These are phyloP conservation scores for Quercus lobata DNA, from an alignment of 331 rosid genomes.

Conservation along the genomic window DNA sequence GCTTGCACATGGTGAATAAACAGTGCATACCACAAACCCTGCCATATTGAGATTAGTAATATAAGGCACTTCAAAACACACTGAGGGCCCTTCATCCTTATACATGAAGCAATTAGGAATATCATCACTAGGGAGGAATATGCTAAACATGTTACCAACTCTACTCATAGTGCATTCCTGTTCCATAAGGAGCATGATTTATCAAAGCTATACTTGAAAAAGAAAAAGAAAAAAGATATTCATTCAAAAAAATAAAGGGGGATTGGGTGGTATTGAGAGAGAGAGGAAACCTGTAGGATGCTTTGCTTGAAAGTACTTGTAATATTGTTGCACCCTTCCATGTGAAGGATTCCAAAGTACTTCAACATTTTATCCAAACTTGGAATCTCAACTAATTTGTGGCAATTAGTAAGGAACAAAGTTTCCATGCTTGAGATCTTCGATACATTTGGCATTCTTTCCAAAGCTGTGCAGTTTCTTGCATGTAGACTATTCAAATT, in stretches of 20 bases:
- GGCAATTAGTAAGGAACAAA: background rate
- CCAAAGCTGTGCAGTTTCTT: background rate
- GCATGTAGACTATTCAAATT: conserved; percentile 14
- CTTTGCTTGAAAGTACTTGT: background rate
- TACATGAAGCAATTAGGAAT: conserved; percentile 1
- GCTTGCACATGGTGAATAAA: background rate
- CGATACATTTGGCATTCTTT: conserved; percentile 13
- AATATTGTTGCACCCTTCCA: conserved; percentile 20
- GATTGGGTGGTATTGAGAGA: background rate
- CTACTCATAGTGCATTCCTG: conserved; percentile 6
- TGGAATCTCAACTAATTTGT: background rate
- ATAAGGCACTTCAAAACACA: conserved; percentile 5
- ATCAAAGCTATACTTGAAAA: background rate
- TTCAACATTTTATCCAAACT: conserved; percentile 1
- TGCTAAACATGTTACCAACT: background rate
- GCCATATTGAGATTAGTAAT: background rate
- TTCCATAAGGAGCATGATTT: background rate
- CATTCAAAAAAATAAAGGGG: no score
- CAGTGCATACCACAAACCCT: conserved; percentile 4
- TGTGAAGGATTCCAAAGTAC: conserved; percentile 1
- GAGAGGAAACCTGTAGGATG: conserved; percentile 18
- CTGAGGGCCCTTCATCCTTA: background rate
- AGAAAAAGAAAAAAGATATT: background rate
- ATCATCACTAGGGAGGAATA: background rate
- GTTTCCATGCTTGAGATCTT: background rate